A percentile compares a stretch with the other conserved stretches of the same genome.
Conservation (phyloP, 2,329 filamentous ascomycete genomes). For the Penicillium sp. region DNA sequence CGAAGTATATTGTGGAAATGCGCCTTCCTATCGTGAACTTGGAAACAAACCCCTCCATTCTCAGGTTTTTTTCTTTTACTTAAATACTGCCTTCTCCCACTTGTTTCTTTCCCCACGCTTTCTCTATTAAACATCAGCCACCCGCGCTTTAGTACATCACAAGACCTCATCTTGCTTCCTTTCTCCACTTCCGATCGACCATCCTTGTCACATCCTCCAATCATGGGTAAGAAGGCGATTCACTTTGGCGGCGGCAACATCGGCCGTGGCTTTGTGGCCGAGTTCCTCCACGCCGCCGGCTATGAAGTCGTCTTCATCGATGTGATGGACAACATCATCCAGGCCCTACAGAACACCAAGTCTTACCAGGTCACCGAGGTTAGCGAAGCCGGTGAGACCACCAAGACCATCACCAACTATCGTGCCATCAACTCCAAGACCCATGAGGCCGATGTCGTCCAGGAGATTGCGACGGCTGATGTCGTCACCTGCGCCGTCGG, state of each 20-base stretch:
- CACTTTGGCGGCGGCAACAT: conserved; percentile 88
- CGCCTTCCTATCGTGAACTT: neutral
- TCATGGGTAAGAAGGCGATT: conserved; percentile 65
- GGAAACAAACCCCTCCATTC: conserved; percentile 1
- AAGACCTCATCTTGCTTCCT: conserved; percentile 5
- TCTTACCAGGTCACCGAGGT: conserved; percentile 94
- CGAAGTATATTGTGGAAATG: neutral
- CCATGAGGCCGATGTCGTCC: conserved; percentile 73
- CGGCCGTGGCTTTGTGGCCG: conserved; percentile 81
- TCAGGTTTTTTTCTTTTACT: neutral
- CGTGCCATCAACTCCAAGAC: conserved; percentile 93
- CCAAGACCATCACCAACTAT: conserved; percentile 89
- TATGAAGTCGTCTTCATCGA: conserved; percentile 97
- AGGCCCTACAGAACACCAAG: conserved; percentile 69
- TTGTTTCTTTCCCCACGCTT: conserved; percentile 3
- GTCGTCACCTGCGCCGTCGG: conserved; percentile 96
- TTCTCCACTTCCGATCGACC: conserved; percentile 1
- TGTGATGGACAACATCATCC: conserved; percentile 80
- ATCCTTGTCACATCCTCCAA: conserved; percentile 6
- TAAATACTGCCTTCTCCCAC: conserved; percentile 4
- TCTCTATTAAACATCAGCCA: conserved; percentile 5
- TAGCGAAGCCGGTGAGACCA: conserved; percentile 74
- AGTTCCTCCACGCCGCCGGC: conserved; percentile 90
- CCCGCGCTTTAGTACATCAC: conserved; percentile 10
- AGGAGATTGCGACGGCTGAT: conserved; percentile 84